These are phyloP conservation scores for Salvia sclarea DNA, from an alignment of 305 asterid genomes.

Conservation along the genomic window DNA sequence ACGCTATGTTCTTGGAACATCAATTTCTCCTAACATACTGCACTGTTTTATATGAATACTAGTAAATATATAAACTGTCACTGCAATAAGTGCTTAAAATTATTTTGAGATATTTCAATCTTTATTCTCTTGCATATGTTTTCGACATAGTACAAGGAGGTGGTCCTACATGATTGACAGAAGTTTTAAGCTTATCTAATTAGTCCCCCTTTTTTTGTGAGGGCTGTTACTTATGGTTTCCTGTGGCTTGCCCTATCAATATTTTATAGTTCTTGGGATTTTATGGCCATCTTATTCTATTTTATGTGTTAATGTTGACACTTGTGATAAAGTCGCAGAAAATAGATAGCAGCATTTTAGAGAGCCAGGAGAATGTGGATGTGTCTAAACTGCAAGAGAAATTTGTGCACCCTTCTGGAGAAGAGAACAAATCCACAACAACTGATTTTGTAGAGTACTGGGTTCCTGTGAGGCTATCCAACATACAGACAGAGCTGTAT, in stretches of 20 bases:
- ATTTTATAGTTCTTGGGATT: background rate
- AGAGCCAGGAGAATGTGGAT: slow-evolving; percentile 28
- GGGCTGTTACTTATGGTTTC: background rate
- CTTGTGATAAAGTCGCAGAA: slow-evolving; percentile 30
- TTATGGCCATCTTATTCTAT: slow-evolving; percentile 9
- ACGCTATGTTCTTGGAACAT: background rate
- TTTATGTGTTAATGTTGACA: background rate
- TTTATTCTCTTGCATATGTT: background rate
- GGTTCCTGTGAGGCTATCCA: slow-evolving; percentile 71
- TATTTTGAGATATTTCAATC: background rate
- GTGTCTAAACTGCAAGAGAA: slow-evolving; percentile 31
- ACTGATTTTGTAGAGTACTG: slow-evolving; percentile 56
- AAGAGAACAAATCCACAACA: slow-evolving; percentile 32
- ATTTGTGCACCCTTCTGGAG: slow-evolving; percentile 30
- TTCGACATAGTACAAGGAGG: background rate
- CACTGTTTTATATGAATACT: background rate
- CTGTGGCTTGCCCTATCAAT: background rate
- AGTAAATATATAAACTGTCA: background rate
- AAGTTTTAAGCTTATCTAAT: background rate
- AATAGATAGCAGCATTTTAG: slow-evolving; percentile 15
- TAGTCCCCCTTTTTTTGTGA: background rate
- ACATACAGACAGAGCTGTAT: slow-evolving; percentile 59
- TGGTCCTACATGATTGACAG: background rate
- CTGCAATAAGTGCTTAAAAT: background rate
- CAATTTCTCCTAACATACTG: slow-evolving; percentile 1